These are phyloP conservation scores for Yamadazyma sp. DNA, from an alignment of 805 yeast genomes.

Conservation along the genomic window DNA sequence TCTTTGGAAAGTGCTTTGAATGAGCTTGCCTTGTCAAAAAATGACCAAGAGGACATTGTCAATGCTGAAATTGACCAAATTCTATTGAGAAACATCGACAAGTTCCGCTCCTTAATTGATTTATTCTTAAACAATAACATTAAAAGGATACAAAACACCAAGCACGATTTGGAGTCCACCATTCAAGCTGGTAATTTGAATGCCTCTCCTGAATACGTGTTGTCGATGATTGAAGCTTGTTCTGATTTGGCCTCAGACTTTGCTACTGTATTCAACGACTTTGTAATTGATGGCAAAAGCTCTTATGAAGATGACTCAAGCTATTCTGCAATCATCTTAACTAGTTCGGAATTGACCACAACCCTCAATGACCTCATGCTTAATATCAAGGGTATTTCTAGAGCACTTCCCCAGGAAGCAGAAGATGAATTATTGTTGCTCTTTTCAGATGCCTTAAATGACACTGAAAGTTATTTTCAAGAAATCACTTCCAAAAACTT, in stretches of 20 bases:
- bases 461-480: conserved; percentile 61
- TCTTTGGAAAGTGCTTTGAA: conserved; percentile 70
- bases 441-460: conserved; percentile 58
- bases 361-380: conserved; percentile 61
- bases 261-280: conserved; percentile 72
- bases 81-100: conserved; percentile 46
- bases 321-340: conserved; percentile 60
- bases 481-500: conserved; percentile 56
- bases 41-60: conserved; percentile 50
- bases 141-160: conserved; percentile 68
- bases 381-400: conserved; percentile 67
- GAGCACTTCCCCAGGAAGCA: conserved; percentile 52
- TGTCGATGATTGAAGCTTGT: conserved; percentile 69
- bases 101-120: conserved; percentile 58
- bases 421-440: conserved; percentile 50
- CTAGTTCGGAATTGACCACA: conserved; percentile 62
- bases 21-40: conserved; percentile 53
- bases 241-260: conserved; percentile 75
- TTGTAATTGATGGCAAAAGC: conserved; percentile 71
- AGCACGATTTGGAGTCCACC: conserved; percentile 71
- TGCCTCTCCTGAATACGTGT: conserved; percentile 66
- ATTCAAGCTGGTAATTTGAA: conserved; percentile 80
- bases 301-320: conserved; percentile 46
- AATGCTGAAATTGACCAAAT: conserved; percentile 61
- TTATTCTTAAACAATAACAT: conserved; percentile 69